Evolutionary conservation across 352 stramenopile genomes (phyloP).

Genomic region (Thalassiosira hispida): DNA sequence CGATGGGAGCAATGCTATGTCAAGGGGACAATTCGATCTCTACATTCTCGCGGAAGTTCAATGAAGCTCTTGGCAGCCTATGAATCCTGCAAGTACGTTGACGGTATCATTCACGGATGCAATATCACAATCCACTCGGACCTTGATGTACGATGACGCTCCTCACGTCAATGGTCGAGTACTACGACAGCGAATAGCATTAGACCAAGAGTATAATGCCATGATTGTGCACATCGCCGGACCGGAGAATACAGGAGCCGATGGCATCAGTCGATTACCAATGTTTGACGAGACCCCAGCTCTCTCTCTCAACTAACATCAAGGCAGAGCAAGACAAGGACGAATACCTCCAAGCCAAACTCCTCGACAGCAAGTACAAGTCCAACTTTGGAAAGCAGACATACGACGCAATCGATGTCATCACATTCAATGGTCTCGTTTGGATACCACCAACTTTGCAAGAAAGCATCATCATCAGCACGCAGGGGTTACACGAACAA

Average conservation of each 20-base stretch:
- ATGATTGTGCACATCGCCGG: conserved; percentile 15
- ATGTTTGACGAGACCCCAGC: conserved; percentile 3
- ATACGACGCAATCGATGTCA: not conserved
- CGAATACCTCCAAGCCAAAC: no score
- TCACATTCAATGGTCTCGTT: not conserved
- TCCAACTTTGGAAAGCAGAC: not conserved
- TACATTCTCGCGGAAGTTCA: conserved; percentile 10
- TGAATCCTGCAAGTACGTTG: conserved; percentile 6
- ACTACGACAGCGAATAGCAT: not conserved
- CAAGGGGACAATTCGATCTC: not conserved
- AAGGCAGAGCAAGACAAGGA: no score
- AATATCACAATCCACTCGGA: not conserved
- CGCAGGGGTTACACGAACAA: not conserved
- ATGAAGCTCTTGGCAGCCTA: not conserved
- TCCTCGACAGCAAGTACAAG: no score
- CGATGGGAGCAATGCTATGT: not conserved
- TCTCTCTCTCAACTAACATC: not conserved
- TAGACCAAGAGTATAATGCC: not conserved
- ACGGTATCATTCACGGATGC: conserved; percentile 1
- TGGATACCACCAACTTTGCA: not conserved
- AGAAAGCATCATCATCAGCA: not conserved
- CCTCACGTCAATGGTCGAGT: not conserved
- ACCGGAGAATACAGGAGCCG: conserved; percentile 8
- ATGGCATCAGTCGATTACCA: conserved; percentile 4
- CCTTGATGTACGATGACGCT: not conserved